These are phyloP conservation scores for Solanum piurae DNA, from an alignment of 257 asterid genomes.

Conservation along the genomic window DNA sequence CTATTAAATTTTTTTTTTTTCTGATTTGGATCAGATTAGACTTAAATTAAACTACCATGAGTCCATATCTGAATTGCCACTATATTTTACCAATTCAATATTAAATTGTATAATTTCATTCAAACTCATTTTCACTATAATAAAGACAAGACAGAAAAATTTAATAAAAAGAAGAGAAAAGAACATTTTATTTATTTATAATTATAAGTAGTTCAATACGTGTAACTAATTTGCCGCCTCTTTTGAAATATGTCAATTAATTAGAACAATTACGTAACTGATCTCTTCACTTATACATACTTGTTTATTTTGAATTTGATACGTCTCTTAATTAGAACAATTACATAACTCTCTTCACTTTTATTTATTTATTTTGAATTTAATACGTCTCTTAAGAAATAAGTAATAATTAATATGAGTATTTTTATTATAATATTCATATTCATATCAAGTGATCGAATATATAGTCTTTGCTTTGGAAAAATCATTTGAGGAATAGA, in stretches of 20 bases:
- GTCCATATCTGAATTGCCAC: neutral
- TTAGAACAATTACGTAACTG: neutral
- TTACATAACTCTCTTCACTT: neutral
- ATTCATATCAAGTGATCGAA: no score
- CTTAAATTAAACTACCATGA: no score
- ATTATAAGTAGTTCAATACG: neutral
- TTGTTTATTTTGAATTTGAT: no score
- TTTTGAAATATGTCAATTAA: neutral
- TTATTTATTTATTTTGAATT: no score
- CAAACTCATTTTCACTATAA: neutral
- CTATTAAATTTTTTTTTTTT: no score
- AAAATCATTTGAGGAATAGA: no score
- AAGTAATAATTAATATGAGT: no score
- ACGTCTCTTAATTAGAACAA: no score
- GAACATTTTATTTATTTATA: neutral
- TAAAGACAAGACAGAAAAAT: neutral
- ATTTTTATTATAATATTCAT: no score
- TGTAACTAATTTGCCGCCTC: neutral
- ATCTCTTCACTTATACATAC: no score
- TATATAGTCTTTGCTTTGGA: no score
- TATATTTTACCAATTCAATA: neutral
- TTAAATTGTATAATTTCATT: neutral
- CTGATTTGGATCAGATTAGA: neutral
- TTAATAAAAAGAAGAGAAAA: neutral
- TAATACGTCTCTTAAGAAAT: no score